phyloP scores from a whole-genome alignment of 345 rosid species.

The Syzygium grande region DNA sequence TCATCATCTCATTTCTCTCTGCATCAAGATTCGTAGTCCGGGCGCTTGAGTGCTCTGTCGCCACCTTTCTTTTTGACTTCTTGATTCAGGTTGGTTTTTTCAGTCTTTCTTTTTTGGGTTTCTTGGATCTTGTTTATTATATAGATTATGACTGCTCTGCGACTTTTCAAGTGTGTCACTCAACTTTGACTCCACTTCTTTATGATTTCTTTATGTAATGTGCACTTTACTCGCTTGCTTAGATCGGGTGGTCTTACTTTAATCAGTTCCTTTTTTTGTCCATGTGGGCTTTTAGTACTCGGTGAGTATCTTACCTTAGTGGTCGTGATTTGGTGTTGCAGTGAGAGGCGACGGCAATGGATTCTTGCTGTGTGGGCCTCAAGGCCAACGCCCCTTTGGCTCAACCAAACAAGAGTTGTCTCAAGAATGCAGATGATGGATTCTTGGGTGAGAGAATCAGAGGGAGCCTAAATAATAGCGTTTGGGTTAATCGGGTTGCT shows the following conservation, averaged over 20 bases:
- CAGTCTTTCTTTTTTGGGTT: slow-evolving; percentile 7
- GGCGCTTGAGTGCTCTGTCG: slow-evolving; percentile 10
- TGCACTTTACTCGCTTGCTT: slow-evolving; percentile 44
- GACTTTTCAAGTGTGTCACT: slow-evolving; percentile 7
- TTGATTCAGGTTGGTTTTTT: neutral
- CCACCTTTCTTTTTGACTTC: slow-evolving; percentile 1
- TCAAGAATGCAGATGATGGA: slow-evolving; percentile 26
- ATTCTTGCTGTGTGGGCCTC: slow-evolving; percentile 47
- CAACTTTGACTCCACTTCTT: slow-evolving; percentile 15
- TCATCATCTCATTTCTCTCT: neutral
- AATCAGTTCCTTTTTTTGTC: slow-evolving; percentile 2
- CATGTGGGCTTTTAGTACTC: neutral
- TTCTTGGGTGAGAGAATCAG: slow-evolving; percentile 54
- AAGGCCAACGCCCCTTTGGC: slow-evolving; percentile 28
- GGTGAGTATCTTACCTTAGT: neutral
- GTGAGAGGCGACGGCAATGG: slow-evolving; percentile 29
- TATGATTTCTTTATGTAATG: slow-evolving; percentile 26
- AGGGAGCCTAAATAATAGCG: slow-evolving; percentile 26
- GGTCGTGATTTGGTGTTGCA: neutral
- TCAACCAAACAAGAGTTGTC: slow-evolving; percentile 14
- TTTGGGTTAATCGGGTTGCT: slow-evolving; percentile 17
- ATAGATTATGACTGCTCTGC: neutral
- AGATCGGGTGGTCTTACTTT: slow-evolving; percentile 5
- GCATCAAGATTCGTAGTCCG: neutral
- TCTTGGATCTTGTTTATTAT: slow-evolving; percentile 17